Evolutionary conservation across 371 early-diverging fungal species (phyloP), one percentile per base, ranked within the genome.

Genomic region (Rhizopus stolonifer): DNA sequence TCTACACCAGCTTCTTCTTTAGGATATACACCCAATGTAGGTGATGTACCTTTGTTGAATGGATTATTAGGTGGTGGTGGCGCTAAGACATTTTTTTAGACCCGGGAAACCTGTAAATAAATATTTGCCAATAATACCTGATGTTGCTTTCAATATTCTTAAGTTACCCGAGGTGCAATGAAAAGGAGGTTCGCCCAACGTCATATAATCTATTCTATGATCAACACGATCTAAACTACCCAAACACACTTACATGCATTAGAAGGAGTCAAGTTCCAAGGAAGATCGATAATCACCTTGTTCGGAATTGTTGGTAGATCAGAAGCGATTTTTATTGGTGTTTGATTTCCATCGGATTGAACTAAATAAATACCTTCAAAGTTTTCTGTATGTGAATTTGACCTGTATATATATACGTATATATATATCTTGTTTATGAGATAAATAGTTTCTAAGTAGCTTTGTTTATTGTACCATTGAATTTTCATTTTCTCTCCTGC

Each of bases 401-500:
- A 33, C 64, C 64, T 42, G 13, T n/a, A 18, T 9, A 21, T 10
- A 21, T 42, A n/a, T 38, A 38, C 6, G 17, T 36, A 14, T 38
- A 11, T 38, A 15, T n/a, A 15, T 38, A 15, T 38, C 13, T 5
- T 0, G 2, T 4, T 14, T 14, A 15, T 14, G 11, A 29, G 29
- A 29, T 29, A 6, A 0, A 29, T 29, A 11, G 2, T n/a, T 10
- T n/a, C n/a, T n/a, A n/a, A n/a, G n/a, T n/a, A n/a, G n/a, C n/a
- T n/a, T n/a, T n/a, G n/a, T n/a, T 21, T 21, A 14, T 1, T 42
- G 5, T 42, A 42, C 42, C 42, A 64, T 24, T 42, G 22, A 51
- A 64, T 64, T 25, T 64, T 64, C 52, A 64, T 58, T 52, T 64
- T 54, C 22, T 58, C 58, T 23, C 64, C 64, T 21, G 64, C 64